These are phyloP conservation scores for Arabidopsis lyrata DNA, from an alignment of 441 rosid genomes.

Conservation along the genomic window DNA sequence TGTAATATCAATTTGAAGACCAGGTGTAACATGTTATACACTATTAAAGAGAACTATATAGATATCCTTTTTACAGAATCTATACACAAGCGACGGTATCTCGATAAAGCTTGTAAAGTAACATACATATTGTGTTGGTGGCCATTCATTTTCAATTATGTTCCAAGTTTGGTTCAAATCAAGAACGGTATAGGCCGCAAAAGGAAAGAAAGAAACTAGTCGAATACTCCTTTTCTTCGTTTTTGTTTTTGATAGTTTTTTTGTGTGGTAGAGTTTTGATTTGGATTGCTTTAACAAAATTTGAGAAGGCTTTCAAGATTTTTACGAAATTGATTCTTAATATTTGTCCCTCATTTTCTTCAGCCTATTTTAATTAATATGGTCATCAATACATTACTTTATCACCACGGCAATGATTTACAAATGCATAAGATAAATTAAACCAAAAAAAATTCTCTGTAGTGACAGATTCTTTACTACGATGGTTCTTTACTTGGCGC, in stretches of 20 bases:
- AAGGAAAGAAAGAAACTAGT: not conserved
- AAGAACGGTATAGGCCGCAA: not conserved
- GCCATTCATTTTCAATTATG: not conserved
- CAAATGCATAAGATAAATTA: slow-evolving; percentile 18
- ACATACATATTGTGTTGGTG: not conserved
- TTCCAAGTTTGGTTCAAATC: not conserved
- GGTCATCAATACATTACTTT: slow-evolving; percentile 16
- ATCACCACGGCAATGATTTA: slow-evolving; percentile 32
- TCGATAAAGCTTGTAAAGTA: no score
- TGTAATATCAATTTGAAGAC: not conserved
- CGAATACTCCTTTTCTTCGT: not conserved
- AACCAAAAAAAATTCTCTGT: not conserved
- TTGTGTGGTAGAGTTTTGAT: not conserved
- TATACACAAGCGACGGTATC: no score
- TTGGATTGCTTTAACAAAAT: not conserved
- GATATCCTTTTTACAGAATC: not conserved
- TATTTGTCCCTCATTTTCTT: not conserved
- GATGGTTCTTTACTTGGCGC: slow-evolving; percentile 3
- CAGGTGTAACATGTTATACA: not conserved
- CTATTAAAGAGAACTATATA: not conserved
- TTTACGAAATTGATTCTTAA: not conserved
- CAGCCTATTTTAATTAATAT: slow-evolving; percentile 23
- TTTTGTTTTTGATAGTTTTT: no score
- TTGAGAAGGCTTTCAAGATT: not conserved
- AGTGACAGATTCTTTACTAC: not conserved